Evolutionary conservation across 129 eudicot species (phyloP), one percentile per base, ranked within the genome.

Genomic region (Scalesia atractyloides): DNA sequence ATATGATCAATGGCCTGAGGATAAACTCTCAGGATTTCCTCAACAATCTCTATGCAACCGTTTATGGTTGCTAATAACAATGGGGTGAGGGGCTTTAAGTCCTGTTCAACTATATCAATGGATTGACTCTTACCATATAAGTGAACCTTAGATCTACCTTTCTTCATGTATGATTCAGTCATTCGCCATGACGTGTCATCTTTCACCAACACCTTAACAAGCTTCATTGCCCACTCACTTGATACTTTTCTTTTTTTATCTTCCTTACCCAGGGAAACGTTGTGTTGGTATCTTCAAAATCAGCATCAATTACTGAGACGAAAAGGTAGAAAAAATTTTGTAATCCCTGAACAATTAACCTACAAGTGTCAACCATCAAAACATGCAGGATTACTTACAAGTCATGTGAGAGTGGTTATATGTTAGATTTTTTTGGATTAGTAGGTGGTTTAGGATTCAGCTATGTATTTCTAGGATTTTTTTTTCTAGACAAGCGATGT

Each of bases 1-100:
- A 74, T 34, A 43, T 80, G 67, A 4, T 80, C 84, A 4, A 75
- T 64, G 12, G 84, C 80, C 26, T 39, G 76, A 63, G 80, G 84
- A 36, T 74, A 63, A 44, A 16, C 44, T 12, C n/a, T n/a, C 0
- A 82, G 68, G 60, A 82, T 82, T 51, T 66, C 79, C 22, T 68
- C 12, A 72, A 76, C 82, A 51, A 82, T 82, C 68, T 82, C 76
- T 1, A 7, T 11, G 33, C 79, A 57, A 17, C 85, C 85, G 9
- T 30, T 26, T 44, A 56, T 72, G 3, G 82, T 72, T 26, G 82
- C 85, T 59, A 71, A 72, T 4, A 76, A 20, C 36, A 82, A 14
- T 14, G 84, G 81, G n/a, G 84, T 20, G 53, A 61, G 76, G 2
- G 84, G 71, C 18, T 2, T 53, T 63, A 36, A 41, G 24, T 5